These are phyloP conservation scores for Tardiomyces blankii DNA, from an alignment of 1,139 yeast species.

Conservation along the genomic window DNA sequence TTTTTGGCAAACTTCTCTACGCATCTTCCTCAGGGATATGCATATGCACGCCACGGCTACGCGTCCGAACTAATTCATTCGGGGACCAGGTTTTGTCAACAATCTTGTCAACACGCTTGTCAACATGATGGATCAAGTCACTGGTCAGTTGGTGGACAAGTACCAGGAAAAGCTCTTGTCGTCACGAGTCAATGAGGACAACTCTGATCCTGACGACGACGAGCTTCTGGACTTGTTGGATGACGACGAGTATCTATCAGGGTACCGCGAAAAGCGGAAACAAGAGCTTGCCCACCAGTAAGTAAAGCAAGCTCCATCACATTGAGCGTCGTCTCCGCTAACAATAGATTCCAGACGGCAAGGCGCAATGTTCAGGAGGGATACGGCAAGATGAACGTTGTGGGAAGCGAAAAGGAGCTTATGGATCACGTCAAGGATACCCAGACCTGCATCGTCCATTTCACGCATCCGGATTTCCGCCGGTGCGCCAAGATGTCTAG, in stretches of 20 bases:
- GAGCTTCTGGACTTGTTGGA: constrained; percentile 34
- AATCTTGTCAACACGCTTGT: too few species aligned
- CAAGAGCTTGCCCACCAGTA: constrained; percentile 40
- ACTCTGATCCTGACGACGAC: constrained; percentile 19
- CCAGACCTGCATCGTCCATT: constrained; percentile 46
- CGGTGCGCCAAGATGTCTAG: constrained; percentile 54
- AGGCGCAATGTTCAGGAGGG: constrained; percentile 31
- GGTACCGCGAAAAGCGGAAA: constrained; percentile 62
- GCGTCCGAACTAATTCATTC: too few species aligned
- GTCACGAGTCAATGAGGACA: constrained; percentile 17
- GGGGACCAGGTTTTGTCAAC: too few species aligned
- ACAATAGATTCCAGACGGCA: constrained; percentile 24
- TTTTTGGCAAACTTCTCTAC: too few species aligned
- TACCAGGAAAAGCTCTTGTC: constrained; percentile 1
- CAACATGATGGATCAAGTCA: neutral
- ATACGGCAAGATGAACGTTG: constrained; percentile 32
- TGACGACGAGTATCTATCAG: constrained; percentile 65
- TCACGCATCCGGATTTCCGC: constrained; percentile 48
- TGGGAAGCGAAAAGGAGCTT: constrained; percentile 43
- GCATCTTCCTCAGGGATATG: too few species aligned
- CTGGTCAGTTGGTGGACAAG: neutral
- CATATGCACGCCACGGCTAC: too few species aligned
- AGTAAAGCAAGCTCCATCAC: constrained; percentile 15
- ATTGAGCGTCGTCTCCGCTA: neutral
- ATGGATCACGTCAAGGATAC: constrained; percentile 39